Conservation (phyloP, 1,284 basidiomycete species). For the Somion occarium region DNA sequence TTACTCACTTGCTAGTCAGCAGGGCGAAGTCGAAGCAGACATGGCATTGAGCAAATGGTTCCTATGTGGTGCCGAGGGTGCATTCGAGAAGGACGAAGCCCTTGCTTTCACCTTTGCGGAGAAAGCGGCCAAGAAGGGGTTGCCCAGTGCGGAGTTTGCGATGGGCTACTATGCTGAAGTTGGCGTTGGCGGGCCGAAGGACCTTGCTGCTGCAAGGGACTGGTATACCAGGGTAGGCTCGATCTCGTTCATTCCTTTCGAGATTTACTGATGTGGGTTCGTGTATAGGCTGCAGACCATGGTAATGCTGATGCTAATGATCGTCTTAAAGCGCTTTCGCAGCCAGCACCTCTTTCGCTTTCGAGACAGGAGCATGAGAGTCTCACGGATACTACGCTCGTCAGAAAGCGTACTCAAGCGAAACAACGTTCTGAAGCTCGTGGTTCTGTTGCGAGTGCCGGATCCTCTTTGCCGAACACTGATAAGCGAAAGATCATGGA, state of each 20-base stretch:
- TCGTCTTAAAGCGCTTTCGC: slow-evolving; percentile 67
- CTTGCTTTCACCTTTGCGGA: slow-evolving; percentile 90
- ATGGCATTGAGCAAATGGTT: slow-evolving; percentile 98
- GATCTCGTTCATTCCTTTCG: slow-evolving; percentile 3
- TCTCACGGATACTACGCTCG: slow-evolving; percentile 75
- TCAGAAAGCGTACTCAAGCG: slow-evolving; percentile 81
- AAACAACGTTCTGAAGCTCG: slow-evolving; percentile 59
- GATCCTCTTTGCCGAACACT: neutral
- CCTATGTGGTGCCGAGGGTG: slow-evolving; percentile 77
- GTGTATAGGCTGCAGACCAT: slow-evolving; percentile 71
- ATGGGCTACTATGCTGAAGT: slow-evolving; percentile 92
- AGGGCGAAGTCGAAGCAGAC: slow-evolving; percentile 88
- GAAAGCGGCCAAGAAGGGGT: slow-evolving; percentile 78
- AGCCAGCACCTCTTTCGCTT: slow-evolving; percentile 54
- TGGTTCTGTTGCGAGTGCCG: slow-evolving; percentile 18
- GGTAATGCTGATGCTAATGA: slow-evolving; percentile 79
- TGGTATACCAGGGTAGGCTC: slow-evolving; percentile 65
- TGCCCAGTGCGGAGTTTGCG: slow-evolving; percentile 88
- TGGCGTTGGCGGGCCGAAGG: slow-evolving; percentile 65
- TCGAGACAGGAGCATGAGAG: slow-evolving; percentile 78
- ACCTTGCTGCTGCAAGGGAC: slow-evolving; percentile 56
- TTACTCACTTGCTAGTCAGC: slow-evolving; percentile 82
- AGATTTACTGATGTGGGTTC: neutral
- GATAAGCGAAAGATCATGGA: slow-evolving; percentile 22
- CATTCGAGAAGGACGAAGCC: slow-evolving; percentile 86